Evolutionary conservation across 164 flowering plant genomes (phyloP), one percentile per base, ranked within the genome.

Genomic region (Vitis cinerea): DNA sequence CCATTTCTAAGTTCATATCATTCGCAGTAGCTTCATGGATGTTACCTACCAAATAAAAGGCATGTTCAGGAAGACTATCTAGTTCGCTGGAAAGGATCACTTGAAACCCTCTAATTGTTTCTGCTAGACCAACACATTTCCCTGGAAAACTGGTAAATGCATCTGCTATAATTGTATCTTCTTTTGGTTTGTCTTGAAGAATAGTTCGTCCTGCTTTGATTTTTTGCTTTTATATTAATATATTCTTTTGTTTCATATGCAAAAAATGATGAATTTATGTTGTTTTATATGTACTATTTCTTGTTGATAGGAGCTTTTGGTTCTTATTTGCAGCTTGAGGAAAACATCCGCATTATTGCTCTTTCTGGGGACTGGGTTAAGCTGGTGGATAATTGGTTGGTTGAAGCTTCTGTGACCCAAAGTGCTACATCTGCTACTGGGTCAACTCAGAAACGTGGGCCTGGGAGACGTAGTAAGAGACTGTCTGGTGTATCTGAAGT

Each of bases 331-430:
- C 94, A 96, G 99, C 85, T 96, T 69, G 99, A 88, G 85, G 84
- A 85, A 73, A 86, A 89, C 71, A 82, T 96, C 16, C 87, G 86
- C 23, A 7, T 17, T 2, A 72, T 89, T 72, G 90, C 93, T 78
- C 73, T 92, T 68, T 89, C 93, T 67, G 84, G 87, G 8, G 95
- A 84, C 17, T 96, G 99, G 99, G 31, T 82, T 53, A 96, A 93
- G 82, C 76, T 80, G 68, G 88, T 84, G 64, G 97, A 90, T 84
- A 88, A 84, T 72, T 78, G 83, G 82, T 70, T 74, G 5, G 71
- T 72, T 69, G 92, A 88, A 51, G 71, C 81, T 76, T 80, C 86
- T 63, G 75, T 69, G 16, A 69, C 63, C 30, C 90, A 82, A 67
- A 81, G 61, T 68, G 74, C 80, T 64, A 44, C 80, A 51, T 56